Base-by-base conservation (phyloP, 495 filamentous ascomycete genomes). In the Penicillium samsonianum region DNA sequence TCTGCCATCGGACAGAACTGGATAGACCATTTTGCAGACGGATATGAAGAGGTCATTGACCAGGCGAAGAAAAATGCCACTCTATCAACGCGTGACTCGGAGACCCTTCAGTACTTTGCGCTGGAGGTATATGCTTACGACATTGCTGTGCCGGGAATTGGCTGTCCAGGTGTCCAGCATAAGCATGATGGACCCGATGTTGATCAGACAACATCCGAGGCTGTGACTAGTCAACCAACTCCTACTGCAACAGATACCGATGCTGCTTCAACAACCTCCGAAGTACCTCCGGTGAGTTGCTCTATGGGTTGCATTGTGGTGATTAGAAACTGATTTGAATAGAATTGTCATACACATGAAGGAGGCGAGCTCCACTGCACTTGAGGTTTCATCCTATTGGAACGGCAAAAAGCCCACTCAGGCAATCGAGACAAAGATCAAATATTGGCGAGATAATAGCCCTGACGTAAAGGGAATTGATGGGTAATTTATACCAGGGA, bases 91-190 rank as follows among this genome's bases (percentile, higher is more conserved):
- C 66, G 70, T n/a, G 80, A 86, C 58, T 80, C 77, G 30, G 80
- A 84, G 45, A 75, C 74, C 0, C 65, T 85, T 49, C 77, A 80
- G 53, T 81, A 81, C 57, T 87, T 87, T 67, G 83, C 84, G 1
- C 59, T 84, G 8, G 83, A 86, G 53, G 80, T 70, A 1, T 86
- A 81, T 65, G 80, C 81, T 4, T 78, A 66, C 56, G 77, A 82
- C 60, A 74, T 85, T 54, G 76, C 77, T 12, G 66, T 77, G 30
- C 82, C 79, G 0, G 82, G 82, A 0, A 68, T 72, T 31, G 82
- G 82, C 9, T 86, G 83, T 60, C 53, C 74, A 0, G 79, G 80
- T 22, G 51, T 38, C 14, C 65, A 60, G 19, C 52, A 68, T 58
- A 35, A 58, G 5, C 54, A 70, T 30, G 53, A 47, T 26, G 42